phyloP scores from a whole-genome alignment of 129 eudicot genomes.

The Flaveria robusta region DNA sequence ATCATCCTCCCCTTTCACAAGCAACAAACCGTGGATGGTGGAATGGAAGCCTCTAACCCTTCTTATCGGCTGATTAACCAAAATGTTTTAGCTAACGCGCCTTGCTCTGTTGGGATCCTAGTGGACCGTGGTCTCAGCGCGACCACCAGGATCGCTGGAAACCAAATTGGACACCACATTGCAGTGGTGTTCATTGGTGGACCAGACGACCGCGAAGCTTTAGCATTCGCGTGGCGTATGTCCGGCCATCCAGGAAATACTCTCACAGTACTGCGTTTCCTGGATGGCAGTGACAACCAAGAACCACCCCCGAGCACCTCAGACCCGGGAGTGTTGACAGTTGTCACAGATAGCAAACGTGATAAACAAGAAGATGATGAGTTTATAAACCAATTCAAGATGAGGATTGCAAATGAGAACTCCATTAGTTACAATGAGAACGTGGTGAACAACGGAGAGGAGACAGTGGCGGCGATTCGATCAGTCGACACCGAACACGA shows the following conservation, averaged over 20 bases:
- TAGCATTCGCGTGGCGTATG: slow-evolving; percentile 76
- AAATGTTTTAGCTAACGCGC: slow-evolving; percentile 68
- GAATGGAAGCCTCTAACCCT: slow-evolving; percentile 78
- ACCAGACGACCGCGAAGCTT: slow-evolving; percentile 82
- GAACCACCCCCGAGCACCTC: slow-evolving; percentile 2
- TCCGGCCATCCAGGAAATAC: slow-evolving; percentile 55
- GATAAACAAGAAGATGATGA: slow-evolving; percentile 67
- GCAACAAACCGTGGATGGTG: slow-evolving; percentile 90
- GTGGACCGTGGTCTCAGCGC: slow-evolving; percentile 83
- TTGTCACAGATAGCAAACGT: slow-evolving; percentile 56
- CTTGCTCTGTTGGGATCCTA: slow-evolving; percentile 85
- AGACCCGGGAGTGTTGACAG: slow-evolving; percentile 36
- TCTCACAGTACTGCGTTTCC: slow-evolving; percentile 61
- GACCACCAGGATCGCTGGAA: slow-evolving; percentile 52
- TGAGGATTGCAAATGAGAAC: slow-evolving; percentile 32
- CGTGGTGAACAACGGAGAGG: slow-evolving; percentile 68
- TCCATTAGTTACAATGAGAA: slow-evolving; percentile 47
- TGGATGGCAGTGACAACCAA: slow-evolving; percentile 35
- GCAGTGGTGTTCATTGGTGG: slow-evolving; percentile 88
- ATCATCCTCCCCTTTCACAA: slow-evolving; percentile 83
- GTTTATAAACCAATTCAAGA: slow-evolving; percentile 53
- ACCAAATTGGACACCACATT: slow-evolving; percentile 54
- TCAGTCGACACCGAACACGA: slow-evolving; percentile 61
- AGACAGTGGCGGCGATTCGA: slow-evolving; percentile 68
- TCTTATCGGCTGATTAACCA: slow-evolving; percentile 62